Conservation (phyloP, 345 rosid genomes). For the Adansonia digitata region DNA sequence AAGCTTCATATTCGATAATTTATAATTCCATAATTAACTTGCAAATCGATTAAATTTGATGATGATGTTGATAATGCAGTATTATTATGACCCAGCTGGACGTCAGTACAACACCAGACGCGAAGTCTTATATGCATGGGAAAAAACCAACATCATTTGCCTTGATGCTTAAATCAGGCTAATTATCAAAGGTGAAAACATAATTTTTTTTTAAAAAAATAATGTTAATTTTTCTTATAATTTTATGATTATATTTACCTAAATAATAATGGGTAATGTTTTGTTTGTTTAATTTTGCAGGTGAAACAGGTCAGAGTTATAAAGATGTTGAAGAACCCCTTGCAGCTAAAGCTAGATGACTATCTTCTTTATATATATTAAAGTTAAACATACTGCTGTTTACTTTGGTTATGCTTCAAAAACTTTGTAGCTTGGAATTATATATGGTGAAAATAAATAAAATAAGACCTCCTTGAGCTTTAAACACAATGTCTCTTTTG, state of each 20-base stretch:
- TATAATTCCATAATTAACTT: neutral
- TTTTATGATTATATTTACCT: neutral
- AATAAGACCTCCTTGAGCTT: neutral
- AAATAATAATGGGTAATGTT: neutral
- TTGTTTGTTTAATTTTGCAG: neutral
- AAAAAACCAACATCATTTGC: neutral
- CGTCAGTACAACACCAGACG: neutral
- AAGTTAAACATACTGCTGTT: neutral
- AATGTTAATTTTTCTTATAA: neutral
- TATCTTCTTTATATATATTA: too few relatives aligned
- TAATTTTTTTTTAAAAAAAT: neutral
- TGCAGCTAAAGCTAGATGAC: neutral
- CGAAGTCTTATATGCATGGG: constrained; percentile 14
- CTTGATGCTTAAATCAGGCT: neutral
- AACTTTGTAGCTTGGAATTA: neutral
- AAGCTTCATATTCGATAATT: too few relatives aligned
- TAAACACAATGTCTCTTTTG: neutral
- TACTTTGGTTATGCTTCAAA: neutral
- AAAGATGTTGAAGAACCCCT: neutral
- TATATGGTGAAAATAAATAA: neutral
- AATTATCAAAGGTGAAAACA: neutral
- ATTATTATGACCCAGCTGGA: constrained; percentile 21
- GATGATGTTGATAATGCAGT: neutral
- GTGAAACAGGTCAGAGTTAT: neutral
- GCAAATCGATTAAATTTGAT: neutral